A percentile compares a stretch with the other conserved stretches of the same genome.
These are phyloP conservation scores for Pelagophyceae sp. DNA, from an alignment of 352 stramenopile genomes.

Conservation along the genomic window DNA sequence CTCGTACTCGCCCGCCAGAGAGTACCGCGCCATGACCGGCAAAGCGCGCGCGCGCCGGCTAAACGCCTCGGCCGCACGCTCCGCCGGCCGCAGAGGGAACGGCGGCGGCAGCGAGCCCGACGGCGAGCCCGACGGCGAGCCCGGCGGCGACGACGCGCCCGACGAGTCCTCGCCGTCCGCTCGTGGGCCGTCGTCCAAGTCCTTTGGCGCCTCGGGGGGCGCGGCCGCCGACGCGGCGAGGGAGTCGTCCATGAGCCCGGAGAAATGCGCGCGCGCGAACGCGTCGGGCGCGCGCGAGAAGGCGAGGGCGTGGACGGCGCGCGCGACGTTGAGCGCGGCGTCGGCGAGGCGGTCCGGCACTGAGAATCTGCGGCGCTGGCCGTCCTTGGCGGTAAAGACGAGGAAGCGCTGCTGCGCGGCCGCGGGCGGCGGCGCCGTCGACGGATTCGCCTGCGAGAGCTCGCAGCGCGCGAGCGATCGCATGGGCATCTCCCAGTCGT, in stretches of 20 bases:
- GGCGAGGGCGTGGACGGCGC: background rate
- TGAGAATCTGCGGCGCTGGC: slow-evolving; percentile 7
- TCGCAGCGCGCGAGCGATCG: background rate
- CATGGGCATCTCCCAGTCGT: slow-evolving; percentile 4
- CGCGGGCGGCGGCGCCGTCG: no score
- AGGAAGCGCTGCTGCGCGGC: background rate
- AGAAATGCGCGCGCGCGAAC: slow-evolving; percentile 7
- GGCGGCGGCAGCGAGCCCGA: no score
- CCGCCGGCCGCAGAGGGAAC: no score
- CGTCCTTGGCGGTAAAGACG: background rate
- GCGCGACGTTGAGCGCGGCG: background rate
- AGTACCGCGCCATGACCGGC: background rate
- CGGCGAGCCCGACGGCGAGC: no score
- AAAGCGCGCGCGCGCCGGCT: background rate
- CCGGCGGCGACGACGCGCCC: background rate
- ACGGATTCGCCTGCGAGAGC: background rate
- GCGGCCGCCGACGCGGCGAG: background rate
- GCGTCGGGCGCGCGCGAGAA: background rate
- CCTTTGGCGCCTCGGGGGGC: background rate
- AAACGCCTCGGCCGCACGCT: background rate
- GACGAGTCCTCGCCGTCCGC: background rate
- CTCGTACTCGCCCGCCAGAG: background rate
- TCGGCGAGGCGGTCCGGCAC: background rate
- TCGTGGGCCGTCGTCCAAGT: background rate
- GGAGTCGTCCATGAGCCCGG: background rate